Evolutionary conservation across 352 stramenopile species (phyloP), one percentile per base, ranked within the genome.

Genomic region (Pythium brassicae): DNA sequence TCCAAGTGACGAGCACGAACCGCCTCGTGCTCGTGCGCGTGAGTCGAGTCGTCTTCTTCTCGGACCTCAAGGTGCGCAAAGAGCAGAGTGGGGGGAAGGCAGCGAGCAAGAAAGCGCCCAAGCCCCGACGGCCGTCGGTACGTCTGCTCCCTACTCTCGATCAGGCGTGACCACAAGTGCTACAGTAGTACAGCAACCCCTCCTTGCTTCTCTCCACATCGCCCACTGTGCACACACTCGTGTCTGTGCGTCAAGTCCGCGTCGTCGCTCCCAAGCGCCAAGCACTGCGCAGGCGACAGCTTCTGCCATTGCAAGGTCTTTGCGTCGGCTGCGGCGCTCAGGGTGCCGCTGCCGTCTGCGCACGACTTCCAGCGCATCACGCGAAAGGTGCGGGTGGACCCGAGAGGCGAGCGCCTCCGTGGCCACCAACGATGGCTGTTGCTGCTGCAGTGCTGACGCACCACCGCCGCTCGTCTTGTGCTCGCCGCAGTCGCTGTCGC

Each of bases 11-110:
- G 17, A 68, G 65, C 34, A 69, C 63, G 29, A 75, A 84, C 15
- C 67, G 78, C 4, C 66, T 89, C 15, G 61, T 86, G 20, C 66
- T 89, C 35, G 51, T 86, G 40, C 74, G 78, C 39, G 59, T 87
- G 32, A 83, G 74, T 26, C 60, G 65, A 32, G 29, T 89, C 47
- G 74, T 89, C 12, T 84, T 78, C 42, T 71, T 73, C 50, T 87
- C 76, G 1, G 78, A 89, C 42, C 47, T 86, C 20, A 60, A 63
- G 42, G 59, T 53, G 22, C 50, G 15, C 15, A 37, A 43, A 8
- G 43, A 47, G 1, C 27, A 2, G 12, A 37, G 2, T 39, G 8
- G 25, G 3, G 15, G 19, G 35, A 26, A 6, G 10, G 10, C 6
- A 26, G 27, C n/a, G 19, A 32, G 39, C 10, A 34, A 39, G 26